Evolutionary conservation across 2,329 filamentous ascomycete genomes (phyloP).

Genomic region (Aspergillus phoenicis): DNA sequence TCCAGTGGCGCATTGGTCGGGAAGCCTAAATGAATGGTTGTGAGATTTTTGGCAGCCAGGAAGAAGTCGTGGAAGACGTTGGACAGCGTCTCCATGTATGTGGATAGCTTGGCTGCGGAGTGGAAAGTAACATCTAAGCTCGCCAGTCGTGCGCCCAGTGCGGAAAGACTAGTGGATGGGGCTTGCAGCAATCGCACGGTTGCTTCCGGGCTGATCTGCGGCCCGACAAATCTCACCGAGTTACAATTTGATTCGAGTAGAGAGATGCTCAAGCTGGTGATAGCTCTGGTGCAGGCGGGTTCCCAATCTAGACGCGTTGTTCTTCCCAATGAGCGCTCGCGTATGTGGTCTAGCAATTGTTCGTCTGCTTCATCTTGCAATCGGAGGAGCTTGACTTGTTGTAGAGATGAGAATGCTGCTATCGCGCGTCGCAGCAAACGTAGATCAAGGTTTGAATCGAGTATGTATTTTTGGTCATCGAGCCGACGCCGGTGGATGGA

Average conservation of each 20-base stretch:
- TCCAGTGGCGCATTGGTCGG: constrained; percentile 59
- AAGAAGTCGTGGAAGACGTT: constrained; percentile 62
- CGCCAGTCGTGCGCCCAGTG: constrained; percentile 59
- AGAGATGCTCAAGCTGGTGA: constrained; percentile 60
- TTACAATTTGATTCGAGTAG: constrained; percentile 59
- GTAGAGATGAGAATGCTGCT: constrained; percentile 60
- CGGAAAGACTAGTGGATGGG: constrained; percentile 52
- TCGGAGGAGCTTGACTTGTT: constrained; percentile 66
- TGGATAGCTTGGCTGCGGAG: constrained; percentile 58
- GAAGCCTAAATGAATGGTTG: constrained; percentile 67
- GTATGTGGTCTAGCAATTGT: constrained; percentile 55
- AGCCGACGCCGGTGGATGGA: constrained; percentile 35
- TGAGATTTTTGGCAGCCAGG: constrained; percentile 60
- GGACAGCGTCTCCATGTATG: constrained; percentile 61
- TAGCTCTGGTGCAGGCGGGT: constrained; percentile 63
- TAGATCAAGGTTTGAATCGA: constrained; percentile 55
- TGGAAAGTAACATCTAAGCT: constrained; percentile 67
- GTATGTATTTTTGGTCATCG: constrained; percentile 48
- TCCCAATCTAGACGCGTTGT: constrained; percentile 62
- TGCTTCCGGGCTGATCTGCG: constrained; percentile 64
- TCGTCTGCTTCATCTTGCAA: constrained; percentile 63
- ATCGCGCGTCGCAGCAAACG: constrained; percentile 58
- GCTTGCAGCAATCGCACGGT: constrained; percentile 55
- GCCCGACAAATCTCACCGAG: constrained; percentile 63
- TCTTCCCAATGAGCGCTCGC: constrained; percentile 48